phyloP scores from a whole-genome alignment of 1,284 basidiomycete species.

The Malassezia nana region DNA sequence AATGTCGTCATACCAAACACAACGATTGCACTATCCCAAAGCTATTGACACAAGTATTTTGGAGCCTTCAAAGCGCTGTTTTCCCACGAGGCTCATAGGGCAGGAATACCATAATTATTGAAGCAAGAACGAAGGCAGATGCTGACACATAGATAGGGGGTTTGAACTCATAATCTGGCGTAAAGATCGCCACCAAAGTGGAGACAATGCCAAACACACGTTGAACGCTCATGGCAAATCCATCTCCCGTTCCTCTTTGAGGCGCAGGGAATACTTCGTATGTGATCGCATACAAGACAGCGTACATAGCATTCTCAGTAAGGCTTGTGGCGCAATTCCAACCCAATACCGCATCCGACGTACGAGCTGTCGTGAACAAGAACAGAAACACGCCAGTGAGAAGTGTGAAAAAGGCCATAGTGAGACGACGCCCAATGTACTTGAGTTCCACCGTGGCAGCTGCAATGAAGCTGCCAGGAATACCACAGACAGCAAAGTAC shows the following conservation, averaged over 20 bases:
- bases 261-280: constrained; percentile 65
- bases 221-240: constrained; percentile 57
- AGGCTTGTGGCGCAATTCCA: constrained; percentile 61
- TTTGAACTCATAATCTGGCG: constrained; percentile 42
- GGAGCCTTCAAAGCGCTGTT: background rate
- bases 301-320: constrained; percentile 61
- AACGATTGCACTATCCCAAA: background rate
- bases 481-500: constrained; percentile 59
- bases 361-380: constrained; percentile 59
- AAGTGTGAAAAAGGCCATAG: constrained; percentile 57
- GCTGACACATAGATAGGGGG: constrained; percentile 65
- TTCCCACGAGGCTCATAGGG: constrained; percentile 57
- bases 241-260: constrained; percentile 63
- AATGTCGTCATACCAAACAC: background rate
- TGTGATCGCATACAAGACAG: constrained; percentile 57
- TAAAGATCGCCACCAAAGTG: constrained; percentile 60
- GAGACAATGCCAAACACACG: constrained; percentile 61
- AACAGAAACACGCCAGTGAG: constrained; percentile 62
- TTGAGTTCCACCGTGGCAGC: constrained; percentile 56
- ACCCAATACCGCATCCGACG: constrained; percentile 57
- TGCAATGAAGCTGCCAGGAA: constrained; percentile 58
- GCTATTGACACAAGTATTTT: background rate
- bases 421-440: constrained; percentile 59
- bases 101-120: constrained; percentile 58
- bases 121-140: constrained; percentile 58